phyloP scores from a whole-genome alignment of 1,284 basidiomycete species.

The Austroboletus niveus region DNA sequence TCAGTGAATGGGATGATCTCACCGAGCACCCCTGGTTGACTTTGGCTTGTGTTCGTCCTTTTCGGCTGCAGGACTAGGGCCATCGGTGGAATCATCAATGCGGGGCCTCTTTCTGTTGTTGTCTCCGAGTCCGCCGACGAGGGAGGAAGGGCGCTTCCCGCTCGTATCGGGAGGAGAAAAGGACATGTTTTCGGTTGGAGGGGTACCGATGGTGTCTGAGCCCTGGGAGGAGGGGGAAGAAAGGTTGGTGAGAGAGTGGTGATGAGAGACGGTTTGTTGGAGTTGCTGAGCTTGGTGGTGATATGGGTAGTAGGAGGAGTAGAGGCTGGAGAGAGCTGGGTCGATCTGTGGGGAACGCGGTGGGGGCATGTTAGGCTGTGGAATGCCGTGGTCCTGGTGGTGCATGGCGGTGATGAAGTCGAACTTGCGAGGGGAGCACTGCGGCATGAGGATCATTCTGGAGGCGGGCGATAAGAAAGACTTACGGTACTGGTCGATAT shows the following conservation, averaged over 20 bases:
- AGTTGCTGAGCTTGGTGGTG: constrained; percentile 40
- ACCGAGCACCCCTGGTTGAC: constrained; percentile 85
- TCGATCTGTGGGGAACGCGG: constrained; percentile 62
- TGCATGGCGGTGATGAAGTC: constrained; percentile 35
- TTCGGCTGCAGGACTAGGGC: constrained; percentile 51
- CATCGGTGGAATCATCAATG: constrained; percentile 51
- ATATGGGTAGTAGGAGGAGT: constrained; percentile 55
- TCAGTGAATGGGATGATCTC: constrained; percentile 24
- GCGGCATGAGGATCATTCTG: constrained; percentile 22
- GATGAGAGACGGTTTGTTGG: constrained; percentile 42
- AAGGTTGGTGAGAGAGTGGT: constrained; percentile 46
- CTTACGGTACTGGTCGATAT: constrained; percentile 17
- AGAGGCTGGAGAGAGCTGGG: constrained; percentile 57
- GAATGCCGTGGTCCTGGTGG: constrained; percentile 37
- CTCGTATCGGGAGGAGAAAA: constrained; percentile 50
- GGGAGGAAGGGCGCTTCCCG: constrained; percentile 63
- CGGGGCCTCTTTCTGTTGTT: constrained; percentile 55
- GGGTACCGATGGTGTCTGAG: constrained; percentile 71
- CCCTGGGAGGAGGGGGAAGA: constrained; percentile 72
- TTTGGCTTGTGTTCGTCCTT: constrained; percentile 76
- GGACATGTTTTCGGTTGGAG: constrained; percentile 60
- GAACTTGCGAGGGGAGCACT: constrained; percentile 19
- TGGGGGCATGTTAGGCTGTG: constrained; percentile 48
- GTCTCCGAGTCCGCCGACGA: constrained; percentile 40
- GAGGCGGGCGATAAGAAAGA: not conserved